phyloP scores from a whole-genome alignment of 805 yeast genomes.

The Pichia insulana region DNA sequence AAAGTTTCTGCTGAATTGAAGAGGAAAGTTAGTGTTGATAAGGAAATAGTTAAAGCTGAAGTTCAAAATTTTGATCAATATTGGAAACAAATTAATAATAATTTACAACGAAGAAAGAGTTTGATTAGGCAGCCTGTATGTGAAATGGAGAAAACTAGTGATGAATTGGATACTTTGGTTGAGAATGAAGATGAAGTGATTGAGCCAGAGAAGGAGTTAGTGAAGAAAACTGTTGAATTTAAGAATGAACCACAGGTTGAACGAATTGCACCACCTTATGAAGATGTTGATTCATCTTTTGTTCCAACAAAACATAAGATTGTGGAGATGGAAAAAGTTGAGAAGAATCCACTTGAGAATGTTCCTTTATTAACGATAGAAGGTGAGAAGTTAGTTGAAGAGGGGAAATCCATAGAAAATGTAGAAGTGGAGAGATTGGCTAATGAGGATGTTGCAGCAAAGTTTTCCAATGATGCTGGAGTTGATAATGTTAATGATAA shows the following conservation, averaged over 20 bases:
- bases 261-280: conserved; percentile 21
- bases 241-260: too few species aligned
- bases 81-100: conserved; percentile 9
- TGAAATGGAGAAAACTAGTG: background rate
- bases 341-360: background rate
- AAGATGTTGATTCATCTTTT: conserved; percentile 6
- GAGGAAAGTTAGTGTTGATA: background rate
- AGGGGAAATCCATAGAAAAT: too few species aligned
- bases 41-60: background rate
- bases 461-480: too few species aligned
- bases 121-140: conserved; percentile 27
- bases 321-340: conserved; percentile 11
- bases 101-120: conserved; percentile 35
- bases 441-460: too few species aligned
- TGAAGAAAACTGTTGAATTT: too few species aligned
- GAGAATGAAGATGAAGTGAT: conserved; percentile 1
- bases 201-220: conserved; percentile 1
- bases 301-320: conserved; percentile 9
- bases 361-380: conserved; percentile 5
- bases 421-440: too few species aligned
- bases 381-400: background rate
- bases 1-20: background rate
- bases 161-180: conserved; percentile 9
- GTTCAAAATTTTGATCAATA: conserved; percentile 6
- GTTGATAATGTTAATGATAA: too few species aligned